Base-by-base conservation (phyloP, 75 land plant species). In the Cunninghamia lanceolata region DNA sequence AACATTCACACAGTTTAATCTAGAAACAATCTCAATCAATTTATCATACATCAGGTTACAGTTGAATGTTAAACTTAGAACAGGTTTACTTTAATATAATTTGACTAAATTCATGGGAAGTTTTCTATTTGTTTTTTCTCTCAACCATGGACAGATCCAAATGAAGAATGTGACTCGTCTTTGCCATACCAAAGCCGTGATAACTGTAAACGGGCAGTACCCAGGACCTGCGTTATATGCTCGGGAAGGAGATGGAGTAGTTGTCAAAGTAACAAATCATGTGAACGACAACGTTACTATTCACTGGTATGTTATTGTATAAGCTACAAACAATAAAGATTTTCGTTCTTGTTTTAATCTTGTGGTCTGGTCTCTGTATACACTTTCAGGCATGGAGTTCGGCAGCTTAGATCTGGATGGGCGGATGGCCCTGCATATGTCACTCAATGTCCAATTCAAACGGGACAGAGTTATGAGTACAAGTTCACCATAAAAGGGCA, bases 241-340 rank as follows among this genome's bases (percentile, higher is more conserved):
- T 14, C 85, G 78, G 17, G 83, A 85, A 45, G 84, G 86, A 43
- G 86, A 80, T 14, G 8, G 5, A 3, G 19, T 85, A 32, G 5
- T 85, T 9, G 16, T 85, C 13, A 85, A 78, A 34, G 86, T 81
- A 9, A 82, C 36, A 35, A 79, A 85, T 50, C 45, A 35, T 11
- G 52, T 43, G 6, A n/a, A 81, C 15, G 13, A 85, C 34, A 85
- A 76, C 40, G 35, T 78, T 35, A 78, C 86, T 6, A 39, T 85
- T 42, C 86, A 85, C 30, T 85, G 86, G 86, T 85, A 85, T n/a
- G 71, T 68, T n/a, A 28, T n/a, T 25, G 7, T 63, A 4, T 63
- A 63, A 63, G n/a, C 28, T 63, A 9, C 16, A 53, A 53, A 16
- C 4, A 0, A 19, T 3, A 2, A 53, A 53, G 19, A 53, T 15